Base-by-base conservation (phyloP, 73 alveolate species). In the Stentor coeruleus region DNA sequence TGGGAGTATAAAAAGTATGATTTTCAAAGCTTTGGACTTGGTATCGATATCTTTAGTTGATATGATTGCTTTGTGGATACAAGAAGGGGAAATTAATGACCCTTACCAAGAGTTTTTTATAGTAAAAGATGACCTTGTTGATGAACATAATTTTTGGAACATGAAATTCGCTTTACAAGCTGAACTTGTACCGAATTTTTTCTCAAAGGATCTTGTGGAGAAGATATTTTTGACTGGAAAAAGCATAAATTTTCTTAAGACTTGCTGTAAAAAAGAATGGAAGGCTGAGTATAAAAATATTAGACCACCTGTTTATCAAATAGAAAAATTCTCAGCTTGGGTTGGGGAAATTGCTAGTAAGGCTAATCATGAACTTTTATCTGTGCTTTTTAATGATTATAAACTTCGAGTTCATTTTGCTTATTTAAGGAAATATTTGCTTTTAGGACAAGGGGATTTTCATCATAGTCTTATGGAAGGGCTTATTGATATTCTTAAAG, bases 381-480 rank as follows among this genome's bases (percentile, higher is more conserved):
- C 86, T 20, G 89, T 95, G 40, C 85, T 95, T 35, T 88, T 83
- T 38, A 74, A 90, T 3, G 92, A 95, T 83, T 95, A 86, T 74
- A 91, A 87, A 74, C 91, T 95, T 84, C 73, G 76, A 72, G 89
- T 84, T 15, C 96, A 95, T 86, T 91, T 92, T 49, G 87, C 87
- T 26, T 20, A 15, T 39, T 93, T 97, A 3, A 89, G 96, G 79
- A 95, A 91, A 86, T 97, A 93, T 87, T 77, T 97, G 30, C 76
- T 97, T 35, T 86, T 97, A 81, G 99, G 99, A 0, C 94, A 97
- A 89, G 99, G 99, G 3, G 99, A 97, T 81, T 95, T 97, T 89
- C 91, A 95, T 66, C 97, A 97, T 85, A 88, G 92, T 66, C 90
- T 97, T 40, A 97, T 97, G 99, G 99, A 97, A 87, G 82, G 93